These are phyloP conservation scores for Pichia sp. DNA, from an alignment of 1,139 yeast genomes.

Conservation along the genomic window DNA sequence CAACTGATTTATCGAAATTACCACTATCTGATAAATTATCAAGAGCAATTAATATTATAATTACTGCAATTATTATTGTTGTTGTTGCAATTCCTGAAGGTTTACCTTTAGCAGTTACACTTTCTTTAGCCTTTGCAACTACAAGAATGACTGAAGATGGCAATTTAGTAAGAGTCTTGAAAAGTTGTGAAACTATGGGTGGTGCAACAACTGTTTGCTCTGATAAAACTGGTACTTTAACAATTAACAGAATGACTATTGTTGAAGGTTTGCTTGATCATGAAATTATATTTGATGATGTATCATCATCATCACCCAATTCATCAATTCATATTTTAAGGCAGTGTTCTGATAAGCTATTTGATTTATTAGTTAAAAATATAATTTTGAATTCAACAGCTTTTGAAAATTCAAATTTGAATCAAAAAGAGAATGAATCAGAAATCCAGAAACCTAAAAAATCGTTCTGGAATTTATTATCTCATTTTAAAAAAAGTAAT, in stretches of 20 bases:
- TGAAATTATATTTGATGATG: constrained; percentile 38
- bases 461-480: constrained; percentile 5
- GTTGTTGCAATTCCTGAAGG: constrained; percentile 99
- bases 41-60: constrained; percentile 74
- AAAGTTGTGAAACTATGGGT: constrained; percentile 98
- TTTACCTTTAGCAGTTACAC: constrained; percentile 89
- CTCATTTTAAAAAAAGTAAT: neutral
- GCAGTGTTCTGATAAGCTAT: constrained; percentile 3
- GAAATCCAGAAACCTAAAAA: neutral
- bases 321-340: constrained; percentile 5
- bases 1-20: constrained; percentile 35
- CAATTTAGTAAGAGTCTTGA: constrained; percentile 86
- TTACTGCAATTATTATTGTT: constrained; percentile 84
- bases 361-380: constrained; percentile 44
- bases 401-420: constrained; percentile 52
- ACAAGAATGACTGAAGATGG: constrained; percentile 97
- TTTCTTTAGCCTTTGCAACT: constrained; percentile 95
- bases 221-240: constrained; percentile 94
- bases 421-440: constrained; percentile 19
- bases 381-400: constrained; percentile 82
- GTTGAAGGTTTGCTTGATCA: constrained; percentile 66
- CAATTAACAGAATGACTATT: constrained; percentile 88
- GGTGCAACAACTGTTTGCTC: constrained; percentile 96
- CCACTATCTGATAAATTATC: constrained; percentile 76
- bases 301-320: neutral